Base-by-base conservation (phyloP, 2,329 filamentous ascomycete species). In the Dactylellina parvicollis region DNA sequence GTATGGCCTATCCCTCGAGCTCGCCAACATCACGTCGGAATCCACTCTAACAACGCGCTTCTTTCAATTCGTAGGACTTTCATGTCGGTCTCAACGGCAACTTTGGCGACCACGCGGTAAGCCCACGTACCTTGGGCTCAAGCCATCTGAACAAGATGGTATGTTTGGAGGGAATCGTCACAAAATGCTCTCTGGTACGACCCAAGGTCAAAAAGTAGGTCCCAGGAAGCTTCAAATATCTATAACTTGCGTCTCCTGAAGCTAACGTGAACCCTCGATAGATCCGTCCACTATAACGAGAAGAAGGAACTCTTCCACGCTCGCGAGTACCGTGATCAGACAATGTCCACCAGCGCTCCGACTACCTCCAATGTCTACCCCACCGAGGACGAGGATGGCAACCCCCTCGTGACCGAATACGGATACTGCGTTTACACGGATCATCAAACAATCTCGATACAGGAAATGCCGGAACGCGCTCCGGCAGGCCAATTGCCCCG, bases 31-130 rank as follows among this genome's bases (percentile, higher is more conserved):
- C 7, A 4, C 20, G 3, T 4, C 16, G 42, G 7, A 7, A 49
- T 26, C 44, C 28, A 28, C 8, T 2, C 20, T n/a, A 16, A 36
- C 24, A 9, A 8, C 47, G 5, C 24, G 34, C 34, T 38, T 32
- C 12, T 32, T 38, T 38, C 34, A n/a, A 14, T 14, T 7, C 16
- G 79, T 74, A 82, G 85, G 70, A 67, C 77, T 99, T 96, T 83
- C 98, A 99, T 81, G 97, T 95, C 79, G 95, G 95, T n/a, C 98
- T 92, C 83, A 88, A 94, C 62, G 95, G 95, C 76, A 96, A 92
- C 80, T 99, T 99, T 80, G 95, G 96, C 76, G 89, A 97, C 80
- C 95, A 92, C 80, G 87, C 93, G 10, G 97, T 93, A 85, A 99
- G 97, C 79, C 95, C 95, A 40, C 88, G 95, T 77, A 98, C 95